These are phyloP conservation scores for Nigrospora oryzae DNA, from an alignment of 2,329 filamentous ascomycete species.

Conservation along the genomic window DNA sequence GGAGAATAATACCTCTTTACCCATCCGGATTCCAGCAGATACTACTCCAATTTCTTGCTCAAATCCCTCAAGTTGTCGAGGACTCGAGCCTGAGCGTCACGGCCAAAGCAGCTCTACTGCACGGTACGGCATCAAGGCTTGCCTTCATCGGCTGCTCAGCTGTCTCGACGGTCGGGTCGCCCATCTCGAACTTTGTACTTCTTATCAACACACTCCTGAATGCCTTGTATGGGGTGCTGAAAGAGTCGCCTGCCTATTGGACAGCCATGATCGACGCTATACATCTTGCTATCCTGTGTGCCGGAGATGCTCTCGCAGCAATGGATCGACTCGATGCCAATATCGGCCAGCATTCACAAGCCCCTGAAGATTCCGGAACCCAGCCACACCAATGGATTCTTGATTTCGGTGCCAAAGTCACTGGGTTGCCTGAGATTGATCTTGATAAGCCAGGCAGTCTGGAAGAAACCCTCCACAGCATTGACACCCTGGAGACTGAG, in stretches of 20 bases:
- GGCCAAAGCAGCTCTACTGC: constrained; percentile 14
- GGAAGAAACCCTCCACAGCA: not conserved
- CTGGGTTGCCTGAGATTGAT: constrained; percentile 4
- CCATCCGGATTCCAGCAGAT: constrained; percentile 19
- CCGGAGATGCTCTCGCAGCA: constrained; percentile 3
- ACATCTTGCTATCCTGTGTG: constrained; percentile 10
- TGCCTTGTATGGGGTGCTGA: constrained; percentile 13
- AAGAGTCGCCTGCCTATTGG: constrained; percentile 11
- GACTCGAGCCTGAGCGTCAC: constrained; percentile 3
- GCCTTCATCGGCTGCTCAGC: constrained; percentile 41
- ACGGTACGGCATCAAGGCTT: constrained; percentile 32
- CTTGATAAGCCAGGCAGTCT: constrained; percentile 5
- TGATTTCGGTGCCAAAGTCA: not conserved
- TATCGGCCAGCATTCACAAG: no score
- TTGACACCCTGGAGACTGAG: constrained; percentile 6
- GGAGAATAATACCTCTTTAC: constrained; percentile 15
- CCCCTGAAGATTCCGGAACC: not conserved
- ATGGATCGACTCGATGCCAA: no score
- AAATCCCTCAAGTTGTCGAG: constrained; percentile 14
- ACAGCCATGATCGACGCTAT: constrained; percentile 19
- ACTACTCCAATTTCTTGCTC: constrained; percentile 15
- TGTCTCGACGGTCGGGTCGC: constrained; percentile 16
- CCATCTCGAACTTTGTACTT: constrained; percentile 31
- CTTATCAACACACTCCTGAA: constrained; percentile 24
- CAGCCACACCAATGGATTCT: constrained; percentile 6